A percentile compares a stretch with the other conserved stretches of the same genome.
These are phyloP conservation scores for Agaricus sinodeliciosus DNA, from an alignment of 768 basidiomycete species.

Conservation along the genomic window DNA sequence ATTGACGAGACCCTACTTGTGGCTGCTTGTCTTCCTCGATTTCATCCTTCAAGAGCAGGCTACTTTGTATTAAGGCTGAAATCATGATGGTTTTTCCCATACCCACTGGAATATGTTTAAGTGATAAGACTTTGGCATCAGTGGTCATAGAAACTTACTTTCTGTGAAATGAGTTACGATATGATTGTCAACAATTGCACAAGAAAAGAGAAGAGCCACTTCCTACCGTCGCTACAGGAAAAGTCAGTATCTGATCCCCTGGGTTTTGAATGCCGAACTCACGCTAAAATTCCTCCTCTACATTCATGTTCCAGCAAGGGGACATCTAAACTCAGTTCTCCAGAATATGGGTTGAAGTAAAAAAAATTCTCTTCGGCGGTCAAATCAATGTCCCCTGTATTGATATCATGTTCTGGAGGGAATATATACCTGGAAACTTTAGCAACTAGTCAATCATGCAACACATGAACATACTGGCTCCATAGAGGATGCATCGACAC, in stretches of 20 bases:
- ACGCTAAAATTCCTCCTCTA: constrained; percentile 89
- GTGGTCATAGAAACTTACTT: constrained; percentile 30
- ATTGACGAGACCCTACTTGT: constrained; percentile 42
- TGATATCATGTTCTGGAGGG: constrained; percentile 45
- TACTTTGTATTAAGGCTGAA: constrained; percentile 82
- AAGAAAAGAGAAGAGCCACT: neutral
- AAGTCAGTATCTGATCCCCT: constrained; percentile 3
- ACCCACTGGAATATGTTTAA: constrained; percentile 54
- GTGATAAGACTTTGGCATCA: too few relatives aligned
- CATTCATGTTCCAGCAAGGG: constrained; percentile 75
- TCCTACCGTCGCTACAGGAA: constrained; percentile 33
- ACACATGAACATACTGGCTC: constrained; percentile 62
- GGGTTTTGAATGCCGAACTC: constrained; percentile 20
- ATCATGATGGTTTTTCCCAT: constrained; percentile 96
- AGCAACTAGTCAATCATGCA: constrained; percentile 8
- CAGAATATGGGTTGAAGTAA: constrained; percentile 89
- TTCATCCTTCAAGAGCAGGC: constrained; percentile 41
- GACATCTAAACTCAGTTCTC: constrained; percentile 81
- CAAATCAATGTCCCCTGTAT: constrained; percentile 63
- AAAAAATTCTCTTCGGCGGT: constrained; percentile 74
- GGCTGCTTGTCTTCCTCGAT: constrained; percentile 20
- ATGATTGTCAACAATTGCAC: neutral
- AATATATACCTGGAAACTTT: constrained; percentile 57
- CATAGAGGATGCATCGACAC: constrained; percentile 88
- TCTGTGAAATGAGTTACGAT: constrained; percentile 25